Conservation (phyloP, 306 rosid species). For the Malus fusca region DNA sequence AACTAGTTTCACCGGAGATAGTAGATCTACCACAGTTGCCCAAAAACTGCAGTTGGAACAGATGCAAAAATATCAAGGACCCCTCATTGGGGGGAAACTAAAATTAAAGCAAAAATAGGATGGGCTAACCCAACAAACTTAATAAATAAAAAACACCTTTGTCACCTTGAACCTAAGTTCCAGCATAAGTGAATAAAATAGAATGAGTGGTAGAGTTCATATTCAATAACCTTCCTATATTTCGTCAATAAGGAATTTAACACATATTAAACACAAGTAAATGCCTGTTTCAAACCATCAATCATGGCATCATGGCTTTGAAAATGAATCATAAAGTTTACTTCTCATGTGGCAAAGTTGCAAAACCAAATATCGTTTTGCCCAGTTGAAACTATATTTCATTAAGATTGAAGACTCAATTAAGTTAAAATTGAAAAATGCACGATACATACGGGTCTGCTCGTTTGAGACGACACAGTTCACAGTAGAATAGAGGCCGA, state of each 20-base stretch:
- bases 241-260: not conserved
- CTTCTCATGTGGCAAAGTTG: not conserved
- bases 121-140: not conserved
- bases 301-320: not conserved
- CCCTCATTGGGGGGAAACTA: not conserved
- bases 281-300: not conserved
- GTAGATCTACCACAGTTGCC: conserved; percentile 57
- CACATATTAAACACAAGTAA: not conserved
- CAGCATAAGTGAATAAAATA: not conserved
- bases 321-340: not conserved
- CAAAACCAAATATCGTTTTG: not conserved
- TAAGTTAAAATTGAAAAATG: not conserved
- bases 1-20: conserved; percentile 62
- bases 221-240: not conserved
- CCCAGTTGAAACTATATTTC: not conserved
- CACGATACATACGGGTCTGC: conserved; percentile 83
- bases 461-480: conserved; percentile 79
- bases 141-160: not conserved
- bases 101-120: not conserved
- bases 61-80: conserved; percentile 4
- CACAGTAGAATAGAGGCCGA: conserved; percentile 78
- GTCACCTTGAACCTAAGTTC: not conserved
- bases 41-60: conserved; percentile 56
- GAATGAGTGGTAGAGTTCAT: not conserved
- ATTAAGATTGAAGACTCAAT: not conserved